phyloP scores from a whole-genome alignment of 2,329 filamentous ascomycete species.

The Ophiocordyceps polyrhachis-furcata region DNA sequence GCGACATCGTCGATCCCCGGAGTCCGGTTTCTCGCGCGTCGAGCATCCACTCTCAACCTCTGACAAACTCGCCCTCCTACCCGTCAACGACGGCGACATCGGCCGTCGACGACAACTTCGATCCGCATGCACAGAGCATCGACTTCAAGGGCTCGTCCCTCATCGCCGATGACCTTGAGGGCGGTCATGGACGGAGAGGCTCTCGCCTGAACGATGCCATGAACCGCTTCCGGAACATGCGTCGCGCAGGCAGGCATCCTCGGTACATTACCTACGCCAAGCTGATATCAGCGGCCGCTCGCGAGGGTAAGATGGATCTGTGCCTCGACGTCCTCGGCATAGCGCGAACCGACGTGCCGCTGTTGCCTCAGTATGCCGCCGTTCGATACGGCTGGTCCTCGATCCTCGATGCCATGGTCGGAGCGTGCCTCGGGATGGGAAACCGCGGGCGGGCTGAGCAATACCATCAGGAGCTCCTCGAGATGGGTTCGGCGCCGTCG shows the following conservation, averaged over 20 bases:
- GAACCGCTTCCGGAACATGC: constrained; percentile 76
- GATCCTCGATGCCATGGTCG: constrained; percentile 92
- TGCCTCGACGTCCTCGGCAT: constrained; percentile 78
- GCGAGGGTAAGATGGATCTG: constrained; percentile 62
- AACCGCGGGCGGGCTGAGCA: constrained; percentile 65
- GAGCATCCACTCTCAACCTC: constrained; percentile 23
- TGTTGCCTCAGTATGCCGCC: constrained; percentile 64
- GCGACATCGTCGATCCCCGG: constrained; percentile 35
- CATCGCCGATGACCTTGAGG: constrained; percentile 81
- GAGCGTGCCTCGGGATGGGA: constrained; percentile 69
- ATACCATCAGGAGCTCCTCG: constrained; percentile 79
- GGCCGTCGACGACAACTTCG: constrained; percentile 63
- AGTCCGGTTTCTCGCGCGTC: constrained; percentile 28
- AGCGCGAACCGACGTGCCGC: constrained; percentile 75
- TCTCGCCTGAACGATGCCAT: constrained; percentile 65
- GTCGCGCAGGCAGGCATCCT: constrained; percentile 75
- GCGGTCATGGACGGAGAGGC: constrained; percentile 51
- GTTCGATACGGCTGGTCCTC: constrained; percentile 93
- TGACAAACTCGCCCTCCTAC: constrained; percentile 27
- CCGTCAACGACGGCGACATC: constrained; percentile 36
- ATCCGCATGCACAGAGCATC: constrained; percentile 77
- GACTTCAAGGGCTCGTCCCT: constrained; percentile 86
- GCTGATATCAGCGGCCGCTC: constrained; percentile 76
- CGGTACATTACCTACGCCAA: constrained; percentile 96
- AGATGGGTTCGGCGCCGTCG: constrained; percentile 79